Conservation (phyloP, 1,284 basidiomycete genomes). For the Leccinum angustisporum region DNA sequence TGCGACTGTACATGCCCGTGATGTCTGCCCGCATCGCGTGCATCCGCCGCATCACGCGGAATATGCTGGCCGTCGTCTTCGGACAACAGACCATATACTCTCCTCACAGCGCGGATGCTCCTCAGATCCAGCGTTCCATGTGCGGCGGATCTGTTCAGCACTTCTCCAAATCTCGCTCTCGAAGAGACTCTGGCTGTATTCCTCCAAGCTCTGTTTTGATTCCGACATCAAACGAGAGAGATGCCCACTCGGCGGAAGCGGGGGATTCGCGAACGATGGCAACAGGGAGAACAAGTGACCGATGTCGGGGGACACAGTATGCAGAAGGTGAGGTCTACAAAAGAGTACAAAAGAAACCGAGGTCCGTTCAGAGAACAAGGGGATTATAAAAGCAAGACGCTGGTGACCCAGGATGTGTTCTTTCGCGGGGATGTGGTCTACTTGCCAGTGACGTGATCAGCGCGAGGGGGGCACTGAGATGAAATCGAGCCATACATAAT, state of each 20-base stretch:
- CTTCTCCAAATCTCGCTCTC: too few relatives aligned
- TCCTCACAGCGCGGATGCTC: slow-evolving; percentile 59
- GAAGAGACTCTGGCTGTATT: too few relatives aligned
- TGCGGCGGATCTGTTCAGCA: slow-evolving; percentile 51
- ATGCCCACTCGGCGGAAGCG: too few relatives aligned
- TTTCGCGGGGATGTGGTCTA: slow-evolving; percentile 58
- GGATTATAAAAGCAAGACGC: slow-evolving; percentile 67
- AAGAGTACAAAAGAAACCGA: slow-evolving; percentile 52
- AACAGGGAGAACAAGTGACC: slow-evolving; percentile 9
- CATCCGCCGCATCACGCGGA: slow-evolving; percentile 48
- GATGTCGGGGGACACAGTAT: slow-evolving; percentile 63
- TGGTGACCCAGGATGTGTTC: slow-evolving; percentile 67
- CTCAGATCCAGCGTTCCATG: slow-evolving; percentile 69
- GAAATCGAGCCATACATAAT: slow-evolving; percentile 55
- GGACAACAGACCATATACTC: slow-evolving; percentile 48
- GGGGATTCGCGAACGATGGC: too few relatives aligned
- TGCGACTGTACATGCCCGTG: slow-evolving; percentile 44
- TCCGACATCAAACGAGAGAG: too few relatives aligned
- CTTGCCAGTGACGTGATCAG: slow-evolving; percentile 10
- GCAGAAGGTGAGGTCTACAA: slow-evolving; percentile 79
- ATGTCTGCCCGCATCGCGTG: slow-evolving; percentile 68
- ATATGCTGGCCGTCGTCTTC: slow-evolving; percentile 26
- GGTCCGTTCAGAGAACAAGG: slow-evolving; percentile 58
- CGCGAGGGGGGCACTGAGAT: background rate
- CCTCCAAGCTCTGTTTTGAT: too few relatives aligned